phyloP scores from a whole-genome alignment of 2,329 filamentous ascomycete genomes.

The Diaporthe helianthi region DNA sequence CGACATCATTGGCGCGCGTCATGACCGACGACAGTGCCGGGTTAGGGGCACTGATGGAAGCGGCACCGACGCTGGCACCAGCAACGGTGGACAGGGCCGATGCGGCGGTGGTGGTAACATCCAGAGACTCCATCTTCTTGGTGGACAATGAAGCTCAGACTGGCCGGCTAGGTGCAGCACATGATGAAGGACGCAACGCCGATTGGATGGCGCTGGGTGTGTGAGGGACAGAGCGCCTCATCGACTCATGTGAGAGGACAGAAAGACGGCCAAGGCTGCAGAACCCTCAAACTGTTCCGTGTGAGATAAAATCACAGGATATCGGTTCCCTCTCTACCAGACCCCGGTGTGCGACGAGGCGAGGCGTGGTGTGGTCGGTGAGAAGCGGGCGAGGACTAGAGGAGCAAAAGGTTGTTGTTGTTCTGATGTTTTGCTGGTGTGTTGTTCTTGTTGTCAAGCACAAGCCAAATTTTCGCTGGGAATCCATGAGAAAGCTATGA shows the following conservation, averaged over 20 bases:
- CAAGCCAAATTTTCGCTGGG: conserved; percentile 8
- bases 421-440: conserved; percentile 6
- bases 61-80: conserved; percentile 21
- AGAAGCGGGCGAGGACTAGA: not conserved
- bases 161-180: conserved; percentile 32
- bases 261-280: not conserved
- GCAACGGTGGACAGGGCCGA: conserved; percentile 20
- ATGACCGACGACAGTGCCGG: conserved; percentile 48
- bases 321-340: not conserved
- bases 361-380: not conserved
- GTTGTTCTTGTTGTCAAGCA: conserved; percentile 4
- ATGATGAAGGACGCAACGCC: conserved; percentile 35
- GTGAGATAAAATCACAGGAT: not conserved
- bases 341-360: not conserved
- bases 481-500: conserved; percentile 20
- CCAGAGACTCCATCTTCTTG: conserved; percentile 33
- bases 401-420: conserved; percentile 2
- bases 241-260: conserved; percentile 22
- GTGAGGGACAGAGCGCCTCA: conserved; percentile 23
- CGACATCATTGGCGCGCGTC: conserved; percentile 46
- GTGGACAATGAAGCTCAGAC: conserved; percentile 28
- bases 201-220: conserved; percentile 31
- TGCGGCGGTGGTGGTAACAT: conserved; percentile 25
- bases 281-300: not conserved
- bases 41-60: conserved; percentile 42